Base-by-base conservation (phyloP, 371 early-diverging fungal species). In the Mucor irregularis region DNA sequence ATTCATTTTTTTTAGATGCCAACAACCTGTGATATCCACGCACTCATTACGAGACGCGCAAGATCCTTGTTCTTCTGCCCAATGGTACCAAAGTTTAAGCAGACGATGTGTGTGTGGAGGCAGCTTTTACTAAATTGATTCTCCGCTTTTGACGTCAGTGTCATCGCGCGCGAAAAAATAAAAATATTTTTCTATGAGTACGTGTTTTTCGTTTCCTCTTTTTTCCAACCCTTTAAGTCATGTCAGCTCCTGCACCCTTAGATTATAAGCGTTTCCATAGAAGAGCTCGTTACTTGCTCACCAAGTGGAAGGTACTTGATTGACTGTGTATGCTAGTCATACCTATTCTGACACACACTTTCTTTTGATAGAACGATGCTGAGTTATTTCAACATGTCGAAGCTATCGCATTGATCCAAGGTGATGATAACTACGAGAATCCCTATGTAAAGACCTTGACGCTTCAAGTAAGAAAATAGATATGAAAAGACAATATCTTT, bases 381-480 rank as follows among this genome's bases (percentile, higher is more conserved):
- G 77, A 82, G 17, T 64, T 73, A 21, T 85, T 82, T 56, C 79
- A 83, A 50, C 76, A 80, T 50, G 77, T 76, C 24, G 83, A 83
- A 56, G 76, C 83, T n/a, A 65, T 89, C 63, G 76, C 88, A 26
- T 44, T 85, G 45, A 59, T 86, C 24, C 72, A 86, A 52, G 87
- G 88, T 29, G 83, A 83, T 56, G 65, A 78, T 3, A 82, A 84
- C 28, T 86, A 87, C 44, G 87, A 84, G 49, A 84, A 81, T 42
- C 80, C 84, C 13, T 90, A 90, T 46, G 76, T 79, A 53, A 87
- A 88, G 69, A 82, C 88, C 16, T 79, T 85, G 17, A 84, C 86
- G 21, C 43, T 83, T 24, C 80, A 83, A 73, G 86, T 83, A 83
- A 58, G 4, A 33, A 28, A 21, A 40, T 14, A n/a, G 30, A 30